Conservation (phyloP, 805 yeast genomes). For the Teunomyces funiuensis region DNA sequence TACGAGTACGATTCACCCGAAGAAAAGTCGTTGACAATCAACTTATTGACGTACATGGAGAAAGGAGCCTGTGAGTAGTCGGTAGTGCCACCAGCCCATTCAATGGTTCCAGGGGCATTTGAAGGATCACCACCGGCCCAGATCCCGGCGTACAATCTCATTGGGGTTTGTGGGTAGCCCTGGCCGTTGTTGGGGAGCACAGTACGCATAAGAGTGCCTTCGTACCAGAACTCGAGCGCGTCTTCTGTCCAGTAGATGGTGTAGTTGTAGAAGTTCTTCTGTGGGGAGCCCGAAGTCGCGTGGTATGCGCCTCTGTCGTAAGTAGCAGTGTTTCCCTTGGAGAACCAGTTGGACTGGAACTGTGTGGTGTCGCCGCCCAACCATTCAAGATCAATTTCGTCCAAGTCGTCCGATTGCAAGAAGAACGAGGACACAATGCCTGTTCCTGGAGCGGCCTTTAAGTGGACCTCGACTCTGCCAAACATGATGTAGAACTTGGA, state of each 20-base stretch:
- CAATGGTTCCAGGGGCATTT: conserved; percentile 66
- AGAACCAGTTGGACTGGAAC: conserved; percentile 76
- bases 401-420: conserved; percentile 79
- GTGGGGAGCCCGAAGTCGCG: conserved; percentile 52
- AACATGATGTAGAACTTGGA: conserved; percentile 86
- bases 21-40: conserved; percentile 69
- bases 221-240: conserved; percentile 65
- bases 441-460: conserved; percentile 71
- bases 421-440: conserved; percentile 83
- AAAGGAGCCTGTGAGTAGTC: conserved; percentile 68
- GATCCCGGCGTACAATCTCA: conserved; percentile 64
- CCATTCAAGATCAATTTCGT: conserved; percentile 89
- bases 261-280: conserved; percentile 66
- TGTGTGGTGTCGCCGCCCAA: conserved; percentile 75
- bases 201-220: conserved; percentile 68
- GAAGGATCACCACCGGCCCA: conserved; percentile 84
- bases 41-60: conserved; percentile 58
- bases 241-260: conserved; percentile 82
- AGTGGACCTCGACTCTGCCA: conserved; percentile 73
- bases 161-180: conserved; percentile 92
- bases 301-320: conserved; percentile 82
- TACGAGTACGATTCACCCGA: conserved; percentile 60
- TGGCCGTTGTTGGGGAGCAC: conserved; percentile 49
- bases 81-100: conserved; percentile 80
- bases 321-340: conserved; percentile 75